phyloP scores from a whole-genome alignment of 202 grass and related monocot species.

The Zizania palustris region DNA sequence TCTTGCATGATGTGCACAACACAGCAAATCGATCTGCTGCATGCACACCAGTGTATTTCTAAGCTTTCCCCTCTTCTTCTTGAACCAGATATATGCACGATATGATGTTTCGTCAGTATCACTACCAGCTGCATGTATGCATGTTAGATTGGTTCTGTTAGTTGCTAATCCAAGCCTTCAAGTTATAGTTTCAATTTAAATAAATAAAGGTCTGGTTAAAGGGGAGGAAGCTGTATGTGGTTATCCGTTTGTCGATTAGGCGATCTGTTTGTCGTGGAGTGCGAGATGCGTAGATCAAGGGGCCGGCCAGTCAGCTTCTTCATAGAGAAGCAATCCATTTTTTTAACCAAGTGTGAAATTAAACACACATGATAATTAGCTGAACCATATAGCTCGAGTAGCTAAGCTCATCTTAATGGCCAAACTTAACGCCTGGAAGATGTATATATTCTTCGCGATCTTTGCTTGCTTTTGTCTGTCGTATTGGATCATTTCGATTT shows the following conservation, averaged over 20 bases:
- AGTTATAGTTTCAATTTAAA: not conserved
- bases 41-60: too few relatives aligned
- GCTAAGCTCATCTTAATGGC: not conserved
- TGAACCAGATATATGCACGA: too few relatives aligned
- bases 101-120: too few relatives aligned
- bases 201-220: not conserved
- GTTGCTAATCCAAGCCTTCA: not conserved
- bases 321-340: slow-evolving; percentile 27
- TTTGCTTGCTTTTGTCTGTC: not conserved
- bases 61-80: too few relatives aligned
- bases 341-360: not conserved
- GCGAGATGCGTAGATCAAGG: too few relatives aligned
- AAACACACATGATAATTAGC: slow-evolving; percentile 28
- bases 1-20: not conserved
- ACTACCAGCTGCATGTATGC: too few relatives aligned
- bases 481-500: not conserved
- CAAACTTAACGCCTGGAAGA: slow-evolving; percentile 3
- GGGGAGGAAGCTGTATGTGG: not conserved
- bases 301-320: slow-evolving; percentile 4
- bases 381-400: slow-evolving; percentile 32
- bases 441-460: not conserved
- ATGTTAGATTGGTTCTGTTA: not conserved
- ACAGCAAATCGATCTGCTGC: too few relatives aligned
- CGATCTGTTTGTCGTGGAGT: slow-evolving; percentile 42
- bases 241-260: slow-evolving; percentile 30